Base-by-base conservation (phyloP, 495 filamentous ascomycete genomes). In the Glutinoglossum americanum region DNA sequence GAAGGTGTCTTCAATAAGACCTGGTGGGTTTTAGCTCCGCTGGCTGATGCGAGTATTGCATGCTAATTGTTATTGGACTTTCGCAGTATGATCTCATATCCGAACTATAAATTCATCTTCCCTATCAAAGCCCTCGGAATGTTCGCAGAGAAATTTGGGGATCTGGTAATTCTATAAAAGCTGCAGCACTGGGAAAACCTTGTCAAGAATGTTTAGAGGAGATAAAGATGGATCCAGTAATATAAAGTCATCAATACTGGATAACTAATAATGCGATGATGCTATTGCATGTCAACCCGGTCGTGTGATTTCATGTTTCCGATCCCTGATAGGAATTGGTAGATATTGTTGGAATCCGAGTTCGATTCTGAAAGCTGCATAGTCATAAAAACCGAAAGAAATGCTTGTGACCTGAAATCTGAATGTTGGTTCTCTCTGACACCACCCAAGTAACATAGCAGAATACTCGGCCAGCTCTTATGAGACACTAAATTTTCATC, bases 1-100 rank as follows among this genome's bases (percentile, higher is more conserved):
- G 92, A 98, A 65, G 92, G 92, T 7, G 92, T 98, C 13, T 98
- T 98, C 73, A 98, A 98, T 70, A 94, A 96, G 72, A 94, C 81
- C 64, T 96, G 92, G 80, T 83, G 64, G 69, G 79, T 78, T 28
- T 21, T 56, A 37, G 8, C 33, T 45, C 10, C n/a, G 37, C 13
- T 21, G 9, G 4, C 9, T 21, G 10, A 10, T 23, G 15, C 13
- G n/a, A 21, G 41, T 21, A 41, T 41, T 2, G 4, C 4, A 10
- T 45, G 19, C 41, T 45, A 45, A 45, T 45, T n/a, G 19, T 13
- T 21, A 9, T 19, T 21, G 41, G 9, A 23, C n/a, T n/a, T 17
- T 13, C 28, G 30, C 63, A 85, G 82, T 70, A 97, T 97, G 90
- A 98, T 98, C 57, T 92, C 90, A 3, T 98, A 98, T 65, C 92